phyloP scores from a whole-genome alignment of 2,329 filamentous ascomycete species.

The Talaromyces sp. region DNA sequence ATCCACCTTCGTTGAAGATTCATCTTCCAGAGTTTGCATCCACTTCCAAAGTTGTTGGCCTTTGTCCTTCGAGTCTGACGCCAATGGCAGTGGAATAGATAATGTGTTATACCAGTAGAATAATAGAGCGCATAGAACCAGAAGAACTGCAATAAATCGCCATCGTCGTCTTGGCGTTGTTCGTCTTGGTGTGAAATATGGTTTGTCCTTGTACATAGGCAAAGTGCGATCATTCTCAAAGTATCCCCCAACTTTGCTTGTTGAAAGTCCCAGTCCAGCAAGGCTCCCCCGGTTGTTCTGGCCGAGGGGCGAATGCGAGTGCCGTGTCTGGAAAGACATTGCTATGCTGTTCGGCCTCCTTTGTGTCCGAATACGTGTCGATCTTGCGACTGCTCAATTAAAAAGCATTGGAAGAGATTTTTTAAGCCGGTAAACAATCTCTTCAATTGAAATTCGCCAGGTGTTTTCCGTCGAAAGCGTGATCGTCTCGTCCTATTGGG shows the following conservation, averaged over 20 bases:
- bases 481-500: background rate
- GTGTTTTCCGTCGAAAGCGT: background rate
- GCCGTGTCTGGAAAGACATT: constrained; percentile 62
- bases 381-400: constrained; percentile 8
- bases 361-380: background rate
- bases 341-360: background rate
- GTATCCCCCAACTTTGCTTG: constrained; percentile 60
- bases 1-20: constrained; percentile 50
- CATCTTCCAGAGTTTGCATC: constrained; percentile 55
- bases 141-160: constrained; percentile 62
- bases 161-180: constrained; percentile 62
- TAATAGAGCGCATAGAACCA: constrained; percentile 59
- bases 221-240: constrained; percentile 67
- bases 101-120: constrained; percentile 66
- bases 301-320: constrained; percentile 72
- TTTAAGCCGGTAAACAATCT: background rate
- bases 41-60: constrained; percentile 58
- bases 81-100: constrained; percentile 19
- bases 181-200: constrained; percentile 65
- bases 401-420: constrained; percentile 19
- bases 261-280: constrained; percentile 55
- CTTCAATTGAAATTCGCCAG: background rate
- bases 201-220: constrained; percentile 99
- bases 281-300: constrained; percentile 36
- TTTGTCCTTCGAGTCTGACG: constrained; percentile 36